Percentiles rank a stretch among this genome's conserved stretches.
These are phyloP conservation scores for Ophiostoma piceae DNA, from an alignment of 2,329 filamentous ascomycete species.

Conservation along the genomic window DNA sequence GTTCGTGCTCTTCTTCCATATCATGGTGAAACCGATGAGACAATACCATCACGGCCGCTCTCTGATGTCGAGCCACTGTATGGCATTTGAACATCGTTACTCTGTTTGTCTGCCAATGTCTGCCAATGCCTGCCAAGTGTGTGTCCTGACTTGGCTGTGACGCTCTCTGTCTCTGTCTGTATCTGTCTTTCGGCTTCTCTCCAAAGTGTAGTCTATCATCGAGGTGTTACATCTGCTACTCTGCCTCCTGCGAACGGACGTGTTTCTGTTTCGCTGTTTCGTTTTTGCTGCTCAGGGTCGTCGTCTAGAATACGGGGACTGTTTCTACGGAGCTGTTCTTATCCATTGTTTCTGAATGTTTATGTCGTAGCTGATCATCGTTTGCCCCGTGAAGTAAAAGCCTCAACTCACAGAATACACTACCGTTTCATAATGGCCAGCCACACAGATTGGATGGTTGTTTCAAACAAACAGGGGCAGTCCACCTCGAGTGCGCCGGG, in stretches of 20 bases:
- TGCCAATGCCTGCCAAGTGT: background rate
- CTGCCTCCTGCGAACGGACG: background rate
- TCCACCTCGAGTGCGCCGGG: constrained; percentile 11
- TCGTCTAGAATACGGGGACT: too few relatives aligned
- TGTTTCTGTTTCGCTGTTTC: background rate
- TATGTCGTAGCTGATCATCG: constrained; percentile 8
- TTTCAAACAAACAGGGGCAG: constrained; percentile 9
- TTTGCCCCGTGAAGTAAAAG: constrained; percentile 1
- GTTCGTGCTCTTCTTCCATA: background rate
- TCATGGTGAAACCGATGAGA: background rate
- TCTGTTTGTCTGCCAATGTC: background rate
- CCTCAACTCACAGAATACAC: background rate
- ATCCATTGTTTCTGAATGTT: background rate
- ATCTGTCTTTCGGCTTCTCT: too few relatives aligned
- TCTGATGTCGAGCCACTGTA: background rate
- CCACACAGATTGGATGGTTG: constrained; percentile 11
- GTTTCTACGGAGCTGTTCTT: background rate
- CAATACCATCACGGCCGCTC: background rate
- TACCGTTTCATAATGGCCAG: constrained; percentile 6
- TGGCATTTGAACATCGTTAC: constrained; percentile 8
- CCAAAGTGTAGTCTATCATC: too few relatives aligned
- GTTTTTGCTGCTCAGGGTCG: too few relatives aligned
- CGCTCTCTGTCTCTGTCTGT: too few relatives aligned
- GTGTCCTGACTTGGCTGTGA: background rate
- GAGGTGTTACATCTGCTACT: background rate